Conservation (phyloP, 768 basidiomycete species). For the Leucosporidium yakuticum region DNA sequence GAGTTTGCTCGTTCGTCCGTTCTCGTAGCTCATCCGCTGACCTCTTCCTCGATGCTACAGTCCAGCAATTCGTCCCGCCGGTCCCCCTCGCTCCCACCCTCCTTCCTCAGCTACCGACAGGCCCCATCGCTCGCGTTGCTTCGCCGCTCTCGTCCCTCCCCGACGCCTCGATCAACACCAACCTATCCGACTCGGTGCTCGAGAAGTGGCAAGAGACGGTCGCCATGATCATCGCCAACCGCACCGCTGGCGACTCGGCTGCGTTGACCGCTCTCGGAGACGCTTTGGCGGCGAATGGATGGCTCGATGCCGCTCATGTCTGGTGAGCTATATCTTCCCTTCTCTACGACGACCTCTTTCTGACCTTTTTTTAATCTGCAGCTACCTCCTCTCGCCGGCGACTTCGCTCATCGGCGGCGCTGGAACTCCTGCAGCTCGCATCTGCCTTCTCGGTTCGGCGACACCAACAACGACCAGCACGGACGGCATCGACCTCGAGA, state of each 20-base stretch:
- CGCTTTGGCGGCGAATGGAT: conserved; percentile 62
- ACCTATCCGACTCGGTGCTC: conserved; percentile 60
- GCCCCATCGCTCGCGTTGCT: conserved; percentile 3
- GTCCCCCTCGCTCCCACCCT: conserved; percentile 42
- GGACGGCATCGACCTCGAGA: conserved; percentile 55
- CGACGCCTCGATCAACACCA: conserved; percentile 18
- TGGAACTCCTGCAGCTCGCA: conserved; percentile 61
- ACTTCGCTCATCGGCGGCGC: conserved; percentile 66
- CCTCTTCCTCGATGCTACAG: conserved; percentile 44
- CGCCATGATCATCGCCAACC: conserved; percentile 70
- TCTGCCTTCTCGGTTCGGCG: conserved; percentile 66
- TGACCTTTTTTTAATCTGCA: conserved; percentile 41
- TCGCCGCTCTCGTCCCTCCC: conserved; percentile 61
- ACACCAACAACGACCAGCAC: conserved; percentile 47
- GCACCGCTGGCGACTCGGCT: conserved; percentile 59
- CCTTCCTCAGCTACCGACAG: conserved; percentile 4
- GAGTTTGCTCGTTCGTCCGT: conserved; percentile 37
- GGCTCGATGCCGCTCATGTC: conserved; percentile 78
- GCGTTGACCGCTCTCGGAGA: conserved; percentile 81
- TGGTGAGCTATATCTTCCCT: conserved; percentile 58
- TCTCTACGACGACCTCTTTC: not conserved
- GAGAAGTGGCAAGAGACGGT: conserved; percentile 77
- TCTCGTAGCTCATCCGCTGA: conserved; percentile 16
- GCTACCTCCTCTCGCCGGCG: conserved; percentile 79
- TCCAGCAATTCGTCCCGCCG: conserved; percentile 66